These are phyloP conservation scores for Penicillium sp. DNA, from an alignment of 2,329 filamentous ascomycete genomes.

Conservation along the genomic window DNA sequence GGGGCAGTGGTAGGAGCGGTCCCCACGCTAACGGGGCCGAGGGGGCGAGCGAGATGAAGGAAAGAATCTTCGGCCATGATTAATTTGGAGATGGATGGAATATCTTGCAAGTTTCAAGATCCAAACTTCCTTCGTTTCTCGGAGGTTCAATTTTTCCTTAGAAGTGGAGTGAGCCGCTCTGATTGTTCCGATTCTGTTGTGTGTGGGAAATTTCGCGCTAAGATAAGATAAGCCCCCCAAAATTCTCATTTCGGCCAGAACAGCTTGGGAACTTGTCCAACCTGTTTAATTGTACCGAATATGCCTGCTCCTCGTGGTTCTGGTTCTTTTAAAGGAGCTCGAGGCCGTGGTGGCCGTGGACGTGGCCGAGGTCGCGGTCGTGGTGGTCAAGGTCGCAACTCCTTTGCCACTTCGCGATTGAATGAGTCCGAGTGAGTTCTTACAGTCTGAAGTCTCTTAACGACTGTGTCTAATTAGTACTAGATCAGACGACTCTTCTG, in stretches of 20 bases:
- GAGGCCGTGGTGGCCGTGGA: constrained; percentile 55
- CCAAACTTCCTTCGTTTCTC: constrained; percentile 16
- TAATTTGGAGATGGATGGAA: constrained; percentile 33
- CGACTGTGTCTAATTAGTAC: constrained; percentile 9
- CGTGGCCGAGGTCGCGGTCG: constrained; percentile 52
- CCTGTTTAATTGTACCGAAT: not conserved
- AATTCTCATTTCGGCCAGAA: constrained; percentile 9
- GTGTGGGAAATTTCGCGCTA: constrained; percentile 43
- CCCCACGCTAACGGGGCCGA: constrained; percentile 70
- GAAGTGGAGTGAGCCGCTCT: constrained; percentile 26
- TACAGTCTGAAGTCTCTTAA: not conserved
- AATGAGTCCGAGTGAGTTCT: constrained; percentile 33
- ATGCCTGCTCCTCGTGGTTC: constrained; percentile 27
- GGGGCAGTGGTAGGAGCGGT: constrained; percentile 80
- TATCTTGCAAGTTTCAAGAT: constrained; percentile 12
- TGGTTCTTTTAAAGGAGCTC: constrained; percentile 16
- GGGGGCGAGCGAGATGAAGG: constrained; percentile 85
- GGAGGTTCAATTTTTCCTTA: constrained; percentile 26
- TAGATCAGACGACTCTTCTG: constrained; percentile 26
- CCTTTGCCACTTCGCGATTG: constrained; percentile 33
- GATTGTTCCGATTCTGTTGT: constrained; percentile 29
- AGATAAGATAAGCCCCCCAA: constrained; percentile 30
- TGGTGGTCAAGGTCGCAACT: not conserved
- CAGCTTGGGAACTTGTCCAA: not conserved
- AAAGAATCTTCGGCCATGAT: constrained; percentile 84